A percentile compares a stretch with the other conserved stretches of the same genome.
Evolutionary conservation across 768 basidiomycete genomes (phyloP).

Genomic region (Pleurotus tuber-regium): DNA sequence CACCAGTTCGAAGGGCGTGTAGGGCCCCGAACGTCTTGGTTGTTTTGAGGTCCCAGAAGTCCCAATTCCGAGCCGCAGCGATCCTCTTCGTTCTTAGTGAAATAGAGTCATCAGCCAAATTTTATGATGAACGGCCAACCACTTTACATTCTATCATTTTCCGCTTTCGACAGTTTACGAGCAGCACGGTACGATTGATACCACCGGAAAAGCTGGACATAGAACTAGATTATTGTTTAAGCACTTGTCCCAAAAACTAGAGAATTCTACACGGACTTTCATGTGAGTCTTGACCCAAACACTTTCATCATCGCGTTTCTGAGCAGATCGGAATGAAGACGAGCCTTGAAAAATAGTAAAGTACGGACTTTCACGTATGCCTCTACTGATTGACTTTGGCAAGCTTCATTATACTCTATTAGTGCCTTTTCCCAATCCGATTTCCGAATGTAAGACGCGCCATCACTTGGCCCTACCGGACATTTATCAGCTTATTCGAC

Average conservation of each 20-base stretch:
- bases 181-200: constrained; percentile 5
- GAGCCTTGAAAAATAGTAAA: background rate
- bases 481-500: too few relatives aligned
- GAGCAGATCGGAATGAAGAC: background rate
- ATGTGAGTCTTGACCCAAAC: constrained; percentile 1
- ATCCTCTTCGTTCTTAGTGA: constrained; percentile 36
- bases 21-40: constrained; percentile 38
- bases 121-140: background rate
- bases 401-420: background rate
- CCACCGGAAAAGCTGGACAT: constrained; percentile 22
- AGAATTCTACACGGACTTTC: constrained; percentile 2
- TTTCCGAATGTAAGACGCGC: background rate
- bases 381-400: background rate
- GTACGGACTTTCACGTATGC: background rate
- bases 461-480: background rate
- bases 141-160: constrained; percentile 19
- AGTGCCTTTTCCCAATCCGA: background rate
- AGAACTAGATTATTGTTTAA: constrained; percentile 18
- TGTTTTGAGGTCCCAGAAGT: constrained; percentile 36
- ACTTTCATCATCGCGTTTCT: background rate
- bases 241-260: too few relatives aligned
- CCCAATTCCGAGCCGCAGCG: constrained; percentile 42
- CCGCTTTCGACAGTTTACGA: background rate
- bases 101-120: background rate
- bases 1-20: constrained; percentile 31